Conservation (phyloP, 2,329 filamentous ascomycete genomes). For the Neofusicoccum ribis region DNA sequence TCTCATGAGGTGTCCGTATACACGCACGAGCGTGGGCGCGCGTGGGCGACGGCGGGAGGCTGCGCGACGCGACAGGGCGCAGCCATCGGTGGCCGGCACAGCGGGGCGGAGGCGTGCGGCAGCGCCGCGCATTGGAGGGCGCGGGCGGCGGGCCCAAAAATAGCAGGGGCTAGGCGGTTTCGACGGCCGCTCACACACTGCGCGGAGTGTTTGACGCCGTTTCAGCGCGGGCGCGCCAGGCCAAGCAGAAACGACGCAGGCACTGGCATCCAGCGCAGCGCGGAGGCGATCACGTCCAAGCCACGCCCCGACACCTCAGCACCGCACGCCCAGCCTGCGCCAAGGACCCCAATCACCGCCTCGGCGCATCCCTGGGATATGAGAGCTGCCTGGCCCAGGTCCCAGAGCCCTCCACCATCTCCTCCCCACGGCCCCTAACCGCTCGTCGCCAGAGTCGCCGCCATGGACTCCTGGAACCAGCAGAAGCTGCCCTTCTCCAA, state of each 20-base stretch:
- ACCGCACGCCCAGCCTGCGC: constrained; percentile 13
- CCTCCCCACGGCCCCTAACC: background rate
- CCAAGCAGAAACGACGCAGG: constrained; percentile 5
- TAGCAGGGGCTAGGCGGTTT: background rate
- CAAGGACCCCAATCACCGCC: constrained; percentile 17
- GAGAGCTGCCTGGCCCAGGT: constrained; percentile 1
- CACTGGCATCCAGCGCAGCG: background rate
- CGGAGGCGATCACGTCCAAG: constrained; percentile 10
- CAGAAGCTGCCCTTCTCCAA: constrained; percentile 56
- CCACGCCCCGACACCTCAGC: constrained; percentile 16
- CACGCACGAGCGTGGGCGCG: background rate
- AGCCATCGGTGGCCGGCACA: background rate
- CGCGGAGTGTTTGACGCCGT: constrained; percentile 6
- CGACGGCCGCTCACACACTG: background rate
- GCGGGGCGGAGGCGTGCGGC: background rate
- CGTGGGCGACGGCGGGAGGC: background rate
- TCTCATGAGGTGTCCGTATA: background rate
- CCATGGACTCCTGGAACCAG: constrained; percentile 22
- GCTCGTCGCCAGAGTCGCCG: background rate
- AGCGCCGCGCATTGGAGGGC: background rate
- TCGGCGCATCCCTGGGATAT: constrained; percentile 19
- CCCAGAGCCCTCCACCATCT: background rate
- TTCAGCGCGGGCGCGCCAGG: constrained; percentile 2
- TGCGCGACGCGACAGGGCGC: background rate
- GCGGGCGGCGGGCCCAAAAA: background rate